Percentiles rank a stretch among this genome's conserved stretches.
These are phyloP conservation scores for Ascoidea tarda DNA, from an alignment of 805 yeast species.

Conservation along the genomic window DNA sequence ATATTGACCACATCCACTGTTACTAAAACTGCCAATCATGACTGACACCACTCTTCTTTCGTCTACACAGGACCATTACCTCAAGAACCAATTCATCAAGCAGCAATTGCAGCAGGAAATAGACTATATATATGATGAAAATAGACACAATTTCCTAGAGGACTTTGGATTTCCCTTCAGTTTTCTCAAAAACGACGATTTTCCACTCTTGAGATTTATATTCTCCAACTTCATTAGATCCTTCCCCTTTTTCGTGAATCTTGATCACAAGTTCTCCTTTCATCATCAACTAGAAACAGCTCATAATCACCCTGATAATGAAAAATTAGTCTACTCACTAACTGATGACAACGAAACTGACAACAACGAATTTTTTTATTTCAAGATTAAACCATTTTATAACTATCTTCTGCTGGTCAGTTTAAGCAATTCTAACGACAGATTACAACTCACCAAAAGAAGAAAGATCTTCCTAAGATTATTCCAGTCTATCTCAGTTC, in stretches of 20 bases:
- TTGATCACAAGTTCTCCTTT: conserved; percentile 3
- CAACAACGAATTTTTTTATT: conserved; percentile 59
- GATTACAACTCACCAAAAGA: conserved; percentile 64
- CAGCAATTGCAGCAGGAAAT: conserved; percentile 52
- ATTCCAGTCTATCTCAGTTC: conserved; percentile 45
- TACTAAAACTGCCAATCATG: neutral
- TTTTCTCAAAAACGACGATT: conserved; percentile 19
- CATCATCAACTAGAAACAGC: neutral
- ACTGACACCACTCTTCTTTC: neutral
- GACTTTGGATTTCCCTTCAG: conserved; percentile 69
- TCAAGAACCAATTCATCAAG: conserved; percentile 68
- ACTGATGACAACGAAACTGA: conserved; percentile 10
- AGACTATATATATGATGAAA: conserved; percentile 37
- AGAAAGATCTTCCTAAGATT: conserved; percentile 46
- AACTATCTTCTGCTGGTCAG: conserved; percentile 64
- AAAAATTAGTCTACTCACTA: conserved; percentile 11
- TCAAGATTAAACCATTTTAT: conserved; percentile 65
- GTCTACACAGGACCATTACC: conserved; percentile 71
- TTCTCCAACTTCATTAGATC: conserved; percentile 47
- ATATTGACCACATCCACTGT: neutral
- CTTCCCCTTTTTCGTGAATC: conserved; percentile 51
- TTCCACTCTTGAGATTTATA: conserved; percentile 60
- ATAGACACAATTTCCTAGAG: conserved; percentile 35
- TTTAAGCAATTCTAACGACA: conserved; percentile 59
- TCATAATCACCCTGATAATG: neutral